Evolutionary conservation across 768 basidiomycete genomes (phyloP).

Genomic region (Cyclocybe aegerita): DNA sequence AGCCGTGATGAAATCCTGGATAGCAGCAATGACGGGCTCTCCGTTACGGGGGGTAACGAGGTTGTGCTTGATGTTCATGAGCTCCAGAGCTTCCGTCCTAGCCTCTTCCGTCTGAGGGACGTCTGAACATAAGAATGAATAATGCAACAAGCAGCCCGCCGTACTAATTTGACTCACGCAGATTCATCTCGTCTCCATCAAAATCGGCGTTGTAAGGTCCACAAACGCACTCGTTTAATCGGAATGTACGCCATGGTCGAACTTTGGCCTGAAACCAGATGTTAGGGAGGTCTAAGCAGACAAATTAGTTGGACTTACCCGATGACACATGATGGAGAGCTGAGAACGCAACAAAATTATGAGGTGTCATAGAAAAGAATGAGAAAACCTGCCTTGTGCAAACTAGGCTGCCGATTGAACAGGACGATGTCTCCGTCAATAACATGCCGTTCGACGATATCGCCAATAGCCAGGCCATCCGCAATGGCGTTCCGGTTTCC

Average conservation of each 20-base stretch:
- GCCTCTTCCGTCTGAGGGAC: conserved; percentile 99
- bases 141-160: neutral
- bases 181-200: conserved; percentile 99
- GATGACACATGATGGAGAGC: conserved; percentile 99
- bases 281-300: neutral
- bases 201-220: conserved; percentile 99
- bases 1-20: conserved; percentile 99
- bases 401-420: conserved; percentile 98
- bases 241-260: conserved; percentile 95
- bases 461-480: conserved; percentile 80
- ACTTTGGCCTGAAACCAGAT: conserved; percentile 65
- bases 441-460: conserved; percentile 93
- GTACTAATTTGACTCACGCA: conserved; percentile 59
- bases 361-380: neutral
- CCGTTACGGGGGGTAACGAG: conserved; percentile 98
- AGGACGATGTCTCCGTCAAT: conserved; percentile 94
- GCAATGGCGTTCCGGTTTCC: conserved; percentile 81
- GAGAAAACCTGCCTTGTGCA: conserved; percentile 72
- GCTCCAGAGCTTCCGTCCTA: conserved; percentile 91
- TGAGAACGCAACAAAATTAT: conserved; percentile 23
- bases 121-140: conserved; percentile 46
- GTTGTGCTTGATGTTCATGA: conserved; percentile 97
- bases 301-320: conserved; percentile 46
- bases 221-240: conserved; percentile 98
- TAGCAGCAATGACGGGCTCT: conserved; percentile 98